Evolutionary conservation across 495 filamentous ascomycete species (phyloP), one percentile per base, ranked within the genome.

Genomic region (Daldinia loculata): DNA sequence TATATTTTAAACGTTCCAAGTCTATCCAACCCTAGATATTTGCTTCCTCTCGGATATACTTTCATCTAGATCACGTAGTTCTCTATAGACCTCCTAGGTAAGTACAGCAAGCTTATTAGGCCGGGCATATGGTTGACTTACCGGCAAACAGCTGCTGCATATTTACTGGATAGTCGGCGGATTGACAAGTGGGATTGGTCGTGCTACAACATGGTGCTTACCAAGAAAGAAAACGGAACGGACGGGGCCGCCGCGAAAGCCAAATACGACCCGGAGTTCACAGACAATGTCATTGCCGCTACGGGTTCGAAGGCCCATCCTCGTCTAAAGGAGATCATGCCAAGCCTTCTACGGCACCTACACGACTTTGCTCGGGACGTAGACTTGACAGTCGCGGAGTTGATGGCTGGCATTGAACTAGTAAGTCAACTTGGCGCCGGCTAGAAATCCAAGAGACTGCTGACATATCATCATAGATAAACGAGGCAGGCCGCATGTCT

Each of bases 401-500:
- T 83, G 83, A 80, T 78, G 69, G 74, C 77, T 3, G 81, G 78
- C 70, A 77, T 85, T 8, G 78, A 83, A 3, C 57, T 83, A 24
- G 80, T 82, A 39, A 76, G 80, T 70, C n/a, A 8, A 15, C 29
- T n/a, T 56, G 29, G 8, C 22, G 6, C 29, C 45, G 4, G 11
- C 2, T 11, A 53, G 45, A 36, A 36, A 36, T 36, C 34, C 3
- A 36, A 36, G 34, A 36, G 12, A 15, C 2, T 34, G 63, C 39
- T 64, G 19, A 63, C 51, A 34, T 19, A 29, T 6, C 29, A 11
- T 11, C 34, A 61, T 74, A 92, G 83, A 83, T 93, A 76, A 94
- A 93, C 80, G 87, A 86, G 77, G 86, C 87, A n/a, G 91, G 91
- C 30, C 84, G 83, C 69, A 91, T 91, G 87, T 92, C 89, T 64